These are phyloP conservation scores for Trypanosoma grayi DNA, from an alignment of 208 protist genomes.

Conservation along the genomic window DNA sequence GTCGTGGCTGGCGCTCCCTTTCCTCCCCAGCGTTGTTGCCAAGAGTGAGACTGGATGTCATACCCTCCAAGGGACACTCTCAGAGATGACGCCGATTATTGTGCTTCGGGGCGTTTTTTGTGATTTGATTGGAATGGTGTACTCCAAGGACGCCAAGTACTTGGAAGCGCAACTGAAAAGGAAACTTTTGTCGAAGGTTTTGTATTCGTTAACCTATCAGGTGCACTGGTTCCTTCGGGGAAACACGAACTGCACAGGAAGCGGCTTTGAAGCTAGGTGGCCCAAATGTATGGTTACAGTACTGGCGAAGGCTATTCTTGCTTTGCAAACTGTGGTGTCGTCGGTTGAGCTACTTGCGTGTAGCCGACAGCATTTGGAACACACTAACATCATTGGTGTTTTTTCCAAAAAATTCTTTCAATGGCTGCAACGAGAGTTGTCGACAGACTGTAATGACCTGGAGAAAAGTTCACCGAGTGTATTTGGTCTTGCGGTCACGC, in stretches of 20 bases:
- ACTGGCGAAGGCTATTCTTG: conserved; percentile 26
- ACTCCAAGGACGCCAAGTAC: conserved; percentile 23
- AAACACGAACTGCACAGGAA: background rate
- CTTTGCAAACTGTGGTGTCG: conserved; percentile 23
- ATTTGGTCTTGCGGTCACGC: conserved; percentile 25
- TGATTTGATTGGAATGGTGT: conserved; percentile 25
- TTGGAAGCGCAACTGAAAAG: conserved; percentile 20
- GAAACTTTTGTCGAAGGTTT: conserved; percentile 18
- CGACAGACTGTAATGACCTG: conserved; percentile 3
- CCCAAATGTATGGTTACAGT: background rate
- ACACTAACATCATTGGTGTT: conserved; percentile 3
- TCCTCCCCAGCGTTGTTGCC: background rate
- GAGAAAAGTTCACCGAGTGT: conserved; percentile 14
- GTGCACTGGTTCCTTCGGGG: conserved; percentile 23
- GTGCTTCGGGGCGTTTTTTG: conserved; percentile 24
- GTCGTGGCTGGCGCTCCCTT: conserved; percentile 19
- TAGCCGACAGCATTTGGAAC: background rate
- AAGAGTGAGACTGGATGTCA: background rate
- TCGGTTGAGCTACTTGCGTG: conserved; percentile 1
- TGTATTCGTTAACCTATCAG: conserved; percentile 20
- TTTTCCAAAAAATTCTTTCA: conserved; percentile 21
- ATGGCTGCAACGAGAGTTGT: conserved; percentile 20
- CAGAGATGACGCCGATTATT: conserved; percentile 5
- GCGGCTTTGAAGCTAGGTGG: background rate
- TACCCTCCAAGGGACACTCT: background rate